Evolutionary conservation across 2,329 filamentous ascomycete genomes (phyloP).

Genomic region (Fusarium continuum): DNA sequence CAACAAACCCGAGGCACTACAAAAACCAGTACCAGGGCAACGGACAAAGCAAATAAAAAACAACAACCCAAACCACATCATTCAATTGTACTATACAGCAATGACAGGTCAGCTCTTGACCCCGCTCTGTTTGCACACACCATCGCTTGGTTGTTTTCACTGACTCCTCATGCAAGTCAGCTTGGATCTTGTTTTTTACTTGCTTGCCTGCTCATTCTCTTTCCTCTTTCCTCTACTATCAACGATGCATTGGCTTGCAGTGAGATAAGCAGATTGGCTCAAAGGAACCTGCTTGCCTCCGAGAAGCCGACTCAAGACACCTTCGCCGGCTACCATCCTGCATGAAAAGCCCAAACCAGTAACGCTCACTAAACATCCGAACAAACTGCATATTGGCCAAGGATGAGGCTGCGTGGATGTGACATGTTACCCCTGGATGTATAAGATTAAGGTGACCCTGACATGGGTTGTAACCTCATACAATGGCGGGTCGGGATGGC

Average conservation of each 20-base stretch:
- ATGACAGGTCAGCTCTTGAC: constrained; percentile 34
- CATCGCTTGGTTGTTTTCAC: constrained; percentile 18
- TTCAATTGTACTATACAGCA: constrained; percentile 34
- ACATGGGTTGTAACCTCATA: constrained; percentile 9
- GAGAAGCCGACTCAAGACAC: constrained; percentile 1
- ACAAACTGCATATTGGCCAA: constrained; percentile 11
- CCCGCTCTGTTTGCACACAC: constrained; percentile 30
- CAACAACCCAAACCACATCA: constrained; percentile 1
- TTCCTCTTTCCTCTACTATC: constrained; percentile 10
- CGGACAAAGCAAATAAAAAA: neutral
- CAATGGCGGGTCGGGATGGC: neutral
- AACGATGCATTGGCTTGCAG: neutral
- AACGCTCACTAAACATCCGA: constrained; percentile 9
- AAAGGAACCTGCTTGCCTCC: neutral
- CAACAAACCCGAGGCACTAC: constrained; percentile 7
- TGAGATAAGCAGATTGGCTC: neutral
- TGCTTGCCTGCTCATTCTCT: neutral
- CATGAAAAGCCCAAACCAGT: constrained; percentile 27
- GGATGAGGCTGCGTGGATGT: constrained; percentile 1
- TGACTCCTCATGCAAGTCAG: constrained; percentile 33
- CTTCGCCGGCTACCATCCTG: constrained; percentile 23
- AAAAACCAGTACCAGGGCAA: constrained; percentile 4
- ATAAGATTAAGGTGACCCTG: constrained; percentile 8
- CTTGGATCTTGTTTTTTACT: constrained; percentile 15
- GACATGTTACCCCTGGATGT: constrained; percentile 18